phyloP scores from a whole-genome alignment of 441 rosid genomes.

The Omphalea diandra region DNA sequence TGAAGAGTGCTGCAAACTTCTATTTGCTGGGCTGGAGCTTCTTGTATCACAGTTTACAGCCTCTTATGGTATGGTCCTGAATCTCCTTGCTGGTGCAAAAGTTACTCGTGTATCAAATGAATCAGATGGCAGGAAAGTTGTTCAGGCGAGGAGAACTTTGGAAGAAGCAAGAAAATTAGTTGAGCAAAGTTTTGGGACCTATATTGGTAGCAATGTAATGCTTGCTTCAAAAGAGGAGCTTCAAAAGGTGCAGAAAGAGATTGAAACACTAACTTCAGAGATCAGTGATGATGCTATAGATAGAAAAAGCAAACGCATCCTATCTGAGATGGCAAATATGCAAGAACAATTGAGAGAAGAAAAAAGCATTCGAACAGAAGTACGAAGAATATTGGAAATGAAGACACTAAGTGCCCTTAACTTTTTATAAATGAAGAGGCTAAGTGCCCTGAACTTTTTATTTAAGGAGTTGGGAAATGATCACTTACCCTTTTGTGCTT shows the following conservation, averaged over 20 bases:
- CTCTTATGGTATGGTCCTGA: constrained; percentile 97
- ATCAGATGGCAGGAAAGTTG: constrained; percentile 45
- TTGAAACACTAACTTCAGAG: constrained; percentile 60
- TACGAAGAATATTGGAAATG: constrained; percentile 58
- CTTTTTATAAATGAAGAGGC: too few relatives aligned
- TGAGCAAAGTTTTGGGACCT: constrained; percentile 95
- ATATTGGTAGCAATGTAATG: constrained; percentile 91
- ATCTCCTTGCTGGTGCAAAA: constrained; percentile 82
- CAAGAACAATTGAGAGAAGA: constrained; percentile 72
- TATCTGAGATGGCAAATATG: constrained; percentile 63
- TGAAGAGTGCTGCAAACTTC: constrained; percentile 85
- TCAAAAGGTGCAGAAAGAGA: constrained; percentile 64
- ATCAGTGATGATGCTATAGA: constrained; percentile 82
- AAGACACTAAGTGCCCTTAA: too few relatives aligned
- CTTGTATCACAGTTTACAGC: constrained; percentile 95
- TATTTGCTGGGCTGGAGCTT: constrained; percentile 83
- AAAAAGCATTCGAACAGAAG: constrained; percentile 60
- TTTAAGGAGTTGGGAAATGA: constrained; percentile 64
- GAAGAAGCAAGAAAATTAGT: constrained; percentile 94
- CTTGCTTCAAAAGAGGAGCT: constrained; percentile 92
- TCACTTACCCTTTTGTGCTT: constrained; percentile 76
- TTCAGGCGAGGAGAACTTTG: constrained; percentile 70
- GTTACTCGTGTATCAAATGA: constrained; percentile 59
- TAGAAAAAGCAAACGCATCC: constrained; percentile 65
- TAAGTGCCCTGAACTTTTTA: constrained; percentile 60